Percentiles rank a stretch among this genome's conserved stretches.
Evolutionary conservation across 331 rosid species (phyloP).

Genomic region (Malus hybrid): DNA sequence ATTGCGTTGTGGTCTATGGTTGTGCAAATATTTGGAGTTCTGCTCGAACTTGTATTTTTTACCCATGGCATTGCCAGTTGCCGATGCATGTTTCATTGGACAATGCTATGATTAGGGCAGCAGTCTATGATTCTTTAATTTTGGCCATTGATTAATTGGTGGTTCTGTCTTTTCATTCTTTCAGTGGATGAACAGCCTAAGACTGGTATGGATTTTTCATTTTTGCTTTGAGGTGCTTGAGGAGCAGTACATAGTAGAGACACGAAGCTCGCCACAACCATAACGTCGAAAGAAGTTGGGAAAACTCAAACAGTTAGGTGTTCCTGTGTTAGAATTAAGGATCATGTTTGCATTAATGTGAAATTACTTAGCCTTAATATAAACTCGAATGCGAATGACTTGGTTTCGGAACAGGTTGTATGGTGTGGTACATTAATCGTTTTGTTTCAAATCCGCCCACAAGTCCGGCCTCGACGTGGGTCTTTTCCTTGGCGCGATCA

Average conservation of each 20-base stretch:
- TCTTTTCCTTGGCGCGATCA: conserved; percentile 58
- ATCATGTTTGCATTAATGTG: neutral
- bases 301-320: neutral
- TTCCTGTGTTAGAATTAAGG: neutral
- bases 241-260: neutral
- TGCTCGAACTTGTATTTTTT: neutral
- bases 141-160: neutral
- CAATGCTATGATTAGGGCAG: neutral
- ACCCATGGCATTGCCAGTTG: too few species aligned
- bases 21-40: too few species aligned
- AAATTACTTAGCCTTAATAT: neutral
- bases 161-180: neutral
- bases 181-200: neutral
- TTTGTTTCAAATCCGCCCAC: conserved; percentile 37
- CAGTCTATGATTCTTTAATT: neutral
- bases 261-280: neutral
- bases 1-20: too few species aligned
- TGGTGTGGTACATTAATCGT: too few species aligned
- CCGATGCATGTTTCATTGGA: too few species aligned
- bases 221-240: neutral
- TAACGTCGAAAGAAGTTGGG: neutral
- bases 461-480: conserved; percentile 75
- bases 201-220: neutral
- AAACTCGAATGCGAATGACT: neutral
- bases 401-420: neutral